phyloP scores from a whole-genome alignment of 2,329 filamentous ascomycete species.

The Helotiales sp. region DNA sequence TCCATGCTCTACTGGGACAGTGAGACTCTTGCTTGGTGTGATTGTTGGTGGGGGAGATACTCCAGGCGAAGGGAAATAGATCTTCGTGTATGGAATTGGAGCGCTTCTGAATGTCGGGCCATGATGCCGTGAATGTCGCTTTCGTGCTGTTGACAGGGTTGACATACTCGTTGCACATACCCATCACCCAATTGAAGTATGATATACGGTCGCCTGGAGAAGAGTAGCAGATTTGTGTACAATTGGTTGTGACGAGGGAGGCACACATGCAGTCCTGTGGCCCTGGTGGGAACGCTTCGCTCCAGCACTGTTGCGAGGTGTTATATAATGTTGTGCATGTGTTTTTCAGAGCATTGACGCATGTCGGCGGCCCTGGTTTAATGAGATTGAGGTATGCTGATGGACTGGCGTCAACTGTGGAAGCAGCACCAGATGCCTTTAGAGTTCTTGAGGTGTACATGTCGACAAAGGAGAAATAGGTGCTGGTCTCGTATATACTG shows the following conservation, averaged over 20 bases:
- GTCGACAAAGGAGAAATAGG: background rate
- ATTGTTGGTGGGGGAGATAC: background rate
- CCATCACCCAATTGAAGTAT: constrained; percentile 3
- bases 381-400: constrained; percentile 4
- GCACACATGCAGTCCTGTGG: background rate
- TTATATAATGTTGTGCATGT: background rate
- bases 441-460: background rate
- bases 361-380: background rate
- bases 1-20: background rate
- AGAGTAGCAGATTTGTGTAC: constrained; percentile 1
- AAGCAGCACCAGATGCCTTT: background rate
- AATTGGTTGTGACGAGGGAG: background rate
- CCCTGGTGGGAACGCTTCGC: constrained; percentile 7
- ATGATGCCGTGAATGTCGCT: background rate
- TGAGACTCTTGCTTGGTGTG: background rate
- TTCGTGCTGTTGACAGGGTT: background rate
- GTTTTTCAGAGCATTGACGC: background rate
- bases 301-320: constrained; percentile 2
- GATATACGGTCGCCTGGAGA: background rate
- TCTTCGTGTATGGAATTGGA: background rate
- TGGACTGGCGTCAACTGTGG: background rate
- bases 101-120: background rate
- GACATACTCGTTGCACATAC: background rate
- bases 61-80: background rate
- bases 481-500: background rate